These are phyloP conservation scores for Mucor lusitanicus DNA, from an alignment of 371 early-diverging fungal genomes.

Conservation along the genomic window DNA sequence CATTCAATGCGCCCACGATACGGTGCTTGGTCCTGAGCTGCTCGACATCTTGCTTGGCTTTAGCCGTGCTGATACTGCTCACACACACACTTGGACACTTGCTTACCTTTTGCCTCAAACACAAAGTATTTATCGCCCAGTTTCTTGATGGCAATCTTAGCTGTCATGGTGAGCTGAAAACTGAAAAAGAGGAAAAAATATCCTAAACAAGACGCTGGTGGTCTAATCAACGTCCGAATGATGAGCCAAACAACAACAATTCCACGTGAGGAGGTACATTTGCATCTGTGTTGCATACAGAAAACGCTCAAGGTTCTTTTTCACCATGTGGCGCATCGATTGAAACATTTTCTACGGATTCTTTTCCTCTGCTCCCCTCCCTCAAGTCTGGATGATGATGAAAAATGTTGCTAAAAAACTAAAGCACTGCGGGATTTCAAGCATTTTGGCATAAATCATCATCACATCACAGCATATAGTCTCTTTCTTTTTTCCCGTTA, in stretches of 20 bases:
- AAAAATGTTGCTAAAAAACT: neutral
- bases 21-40: constrained; percentile 44
- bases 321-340: neutral
- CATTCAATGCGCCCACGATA: constrained; percentile 59
- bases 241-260: neutral
- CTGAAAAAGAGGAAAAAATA: neutral
- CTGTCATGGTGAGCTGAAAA: neutral
- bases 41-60: constrained; percentile 35
- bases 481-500: neutral
- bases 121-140: constrained; percentile 20
- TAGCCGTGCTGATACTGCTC: neutral
- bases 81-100: no score
- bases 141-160: constrained; percentile 4
- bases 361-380: no score
- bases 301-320: neutral
- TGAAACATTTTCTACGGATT: neutral
- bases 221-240: neutral
- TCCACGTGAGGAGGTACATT: constrained; percentile 1
- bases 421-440: neutral
- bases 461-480: neutral
- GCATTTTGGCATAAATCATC: neutral
- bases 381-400: neutral
- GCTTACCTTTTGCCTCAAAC: constrained; percentile 25
- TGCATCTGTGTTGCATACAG: neutral
- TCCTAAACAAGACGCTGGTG: neutral